Evolutionary conservation across 2,329 filamentous ascomycete genomes (phyloP).

Genomic region (Epichloe glyceriae): DNA sequence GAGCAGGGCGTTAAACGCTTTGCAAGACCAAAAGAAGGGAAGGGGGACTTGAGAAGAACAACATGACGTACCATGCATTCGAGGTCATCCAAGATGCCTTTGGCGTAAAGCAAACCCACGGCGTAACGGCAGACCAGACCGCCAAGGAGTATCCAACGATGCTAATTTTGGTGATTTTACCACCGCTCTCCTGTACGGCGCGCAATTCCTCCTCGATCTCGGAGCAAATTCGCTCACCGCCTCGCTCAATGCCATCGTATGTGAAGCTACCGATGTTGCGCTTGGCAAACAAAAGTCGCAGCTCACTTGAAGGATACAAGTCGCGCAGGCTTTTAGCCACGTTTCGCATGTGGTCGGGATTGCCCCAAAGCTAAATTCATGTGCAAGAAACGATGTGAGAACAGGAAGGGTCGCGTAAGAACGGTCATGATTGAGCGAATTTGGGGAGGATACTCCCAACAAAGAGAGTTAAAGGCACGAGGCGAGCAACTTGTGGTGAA

Average conservation of each 20-base stretch:
- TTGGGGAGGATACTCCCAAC: neutral
- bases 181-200: slow-evolving; percentile 45
- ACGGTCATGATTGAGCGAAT: neutral
- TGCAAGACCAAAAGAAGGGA: neutral
- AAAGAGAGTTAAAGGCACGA: neutral
- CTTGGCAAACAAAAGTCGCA: slow-evolving; percentile 60
- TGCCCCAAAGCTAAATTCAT: slow-evolving; percentile 55
- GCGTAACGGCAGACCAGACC: slow-evolving; percentile 79
- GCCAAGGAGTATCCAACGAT: slow-evolving; percentile 84
- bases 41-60: neutral
- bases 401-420: neutral
- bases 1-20: neutral
- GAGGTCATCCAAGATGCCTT: slow-evolving; percentile 65
- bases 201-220: slow-evolving; percentile 55
- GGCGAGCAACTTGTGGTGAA: neutral
- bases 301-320: slow-evolving; percentile 44
- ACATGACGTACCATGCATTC: slow-evolving; percentile 53
- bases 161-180: slow-evolving; percentile 68
- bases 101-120: slow-evolving; percentile 69
- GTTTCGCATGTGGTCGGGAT: slow-evolving; percentile 57
- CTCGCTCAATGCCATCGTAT: slow-evolving; percentile 56
- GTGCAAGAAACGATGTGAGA: neutral
- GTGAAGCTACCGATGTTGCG: slow-evolving; percentile 62
- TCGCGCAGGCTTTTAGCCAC: slow-evolving; percentile 53
- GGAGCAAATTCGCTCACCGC: slow-evolving; percentile 52